A percentile compares a stretch with the other conserved stretches of the same genome.
Conservation (phyloP, 108 stramenopile genomes). For the Pseudonitzschia delicatissima region DNA sequence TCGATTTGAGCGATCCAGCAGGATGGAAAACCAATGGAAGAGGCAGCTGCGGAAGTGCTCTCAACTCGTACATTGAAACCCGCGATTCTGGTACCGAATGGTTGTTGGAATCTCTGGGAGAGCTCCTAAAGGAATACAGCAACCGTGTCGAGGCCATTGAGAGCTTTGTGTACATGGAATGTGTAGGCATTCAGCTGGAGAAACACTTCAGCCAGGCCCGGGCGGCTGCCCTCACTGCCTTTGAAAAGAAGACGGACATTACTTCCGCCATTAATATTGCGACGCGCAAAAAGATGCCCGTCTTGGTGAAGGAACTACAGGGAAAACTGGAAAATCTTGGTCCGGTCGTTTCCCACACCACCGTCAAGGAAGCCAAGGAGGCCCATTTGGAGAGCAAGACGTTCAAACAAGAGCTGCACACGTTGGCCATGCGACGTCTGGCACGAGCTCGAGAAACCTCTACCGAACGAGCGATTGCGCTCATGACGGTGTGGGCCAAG, state of each 20-base stretch:
- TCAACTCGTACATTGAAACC: constrained; percentile 27
- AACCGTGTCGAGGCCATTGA: constrained; percentile 75
- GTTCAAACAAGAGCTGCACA: constrained; percentile 68
- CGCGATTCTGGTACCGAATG: constrained; percentile 39
- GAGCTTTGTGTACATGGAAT: constrained; percentile 85
- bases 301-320: constrained; percentile 67
- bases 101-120: constrained; percentile 37
- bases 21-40: constrained; percentile 12
- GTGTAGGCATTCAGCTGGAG: constrained; percentile 80
- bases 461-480: constrained; percentile 61
- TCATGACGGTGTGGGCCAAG: constrained; percentile 77
- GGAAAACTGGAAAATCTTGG: constrained; percentile 64
- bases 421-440: constrained; percentile 65
- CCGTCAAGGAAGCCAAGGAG: constrained; percentile 83
- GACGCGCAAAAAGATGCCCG: constrained; percentile 64
- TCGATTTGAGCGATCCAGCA: constrained; percentile 21
- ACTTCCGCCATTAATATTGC: constrained; percentile 86
- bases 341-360: constrained; percentile 72
- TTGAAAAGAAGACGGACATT: constrained; percentile 85
- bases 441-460: constrained; percentile 66
- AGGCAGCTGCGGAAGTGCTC: constrained; percentile 36
- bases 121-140: constrained; percentile 62
- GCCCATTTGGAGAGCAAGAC: constrained; percentile 74
- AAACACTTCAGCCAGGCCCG: constrained; percentile 68
- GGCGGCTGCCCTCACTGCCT: constrained; percentile 66